A percentile compares a stretch with the other conserved stretches of the same genome.
Conservation (phyloP, 1,284 basidiomycete genomes). For the Tylopilus orsonianus region DNA sequence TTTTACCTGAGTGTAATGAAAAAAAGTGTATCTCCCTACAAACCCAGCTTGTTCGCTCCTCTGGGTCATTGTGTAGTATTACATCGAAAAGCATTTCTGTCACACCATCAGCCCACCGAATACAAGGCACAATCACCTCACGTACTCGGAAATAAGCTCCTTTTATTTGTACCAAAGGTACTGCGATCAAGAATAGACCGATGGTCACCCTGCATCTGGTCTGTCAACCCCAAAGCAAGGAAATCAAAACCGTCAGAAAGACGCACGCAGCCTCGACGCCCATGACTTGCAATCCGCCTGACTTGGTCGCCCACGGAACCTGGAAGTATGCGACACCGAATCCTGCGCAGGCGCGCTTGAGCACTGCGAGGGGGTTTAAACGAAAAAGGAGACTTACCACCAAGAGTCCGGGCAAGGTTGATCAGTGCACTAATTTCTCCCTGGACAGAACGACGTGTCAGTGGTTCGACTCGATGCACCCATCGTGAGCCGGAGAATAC, state of each 20-base stretch:
- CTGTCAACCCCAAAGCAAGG: not conserved
- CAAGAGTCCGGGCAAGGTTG: conserved; percentile 50
- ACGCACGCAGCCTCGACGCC: conserved; percentile 50
- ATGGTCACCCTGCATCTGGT: conserved; percentile 37
- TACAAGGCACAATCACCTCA: conserved; percentile 3
- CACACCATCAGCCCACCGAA: not conserved
- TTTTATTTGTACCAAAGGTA: conserved; percentile 46
- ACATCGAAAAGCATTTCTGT: conserved; percentile 24
- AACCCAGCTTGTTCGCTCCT: too few species aligned
- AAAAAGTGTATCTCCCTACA: too few species aligned
- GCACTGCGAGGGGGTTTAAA: not conserved
- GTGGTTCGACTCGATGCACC: not conserved
- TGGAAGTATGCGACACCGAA: conserved; percentile 60
- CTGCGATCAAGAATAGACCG: conserved; percentile 47
- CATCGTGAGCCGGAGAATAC: not conserved
- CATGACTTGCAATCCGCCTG: conserved; percentile 48
- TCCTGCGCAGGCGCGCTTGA: conserved; percentile 18
- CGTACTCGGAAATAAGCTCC: conserved; percentile 45
- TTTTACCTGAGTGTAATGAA: too few species aligned
- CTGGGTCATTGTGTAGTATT: not conserved
- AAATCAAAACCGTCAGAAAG: not conserved
- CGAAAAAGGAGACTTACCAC: conserved; percentile 30
- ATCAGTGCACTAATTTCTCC: conserved; percentile 56
- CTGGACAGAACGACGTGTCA: conserved; percentile 17
- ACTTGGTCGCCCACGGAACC: conserved; percentile 50